Conservation (phyloP, 148 eudicot genomes). For the Dysphania ambrosioides region DNA sequence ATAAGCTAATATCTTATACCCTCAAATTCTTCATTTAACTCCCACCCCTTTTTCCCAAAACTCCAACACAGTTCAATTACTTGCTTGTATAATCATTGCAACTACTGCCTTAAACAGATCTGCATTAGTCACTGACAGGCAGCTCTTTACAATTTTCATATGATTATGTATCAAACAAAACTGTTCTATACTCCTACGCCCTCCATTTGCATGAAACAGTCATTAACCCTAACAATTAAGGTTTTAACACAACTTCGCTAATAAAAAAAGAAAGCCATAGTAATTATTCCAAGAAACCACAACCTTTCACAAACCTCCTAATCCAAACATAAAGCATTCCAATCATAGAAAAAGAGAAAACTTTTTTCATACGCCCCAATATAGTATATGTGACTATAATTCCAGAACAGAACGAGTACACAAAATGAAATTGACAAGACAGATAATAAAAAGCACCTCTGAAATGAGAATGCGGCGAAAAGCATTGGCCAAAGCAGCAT, state of each 20-base stretch:
- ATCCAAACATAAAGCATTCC: background rate
- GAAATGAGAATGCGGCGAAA: constrained; percentile 84
- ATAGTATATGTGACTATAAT: background rate
- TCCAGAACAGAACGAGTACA: background rate
- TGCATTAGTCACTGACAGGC: background rate
- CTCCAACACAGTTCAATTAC: too few species aligned
- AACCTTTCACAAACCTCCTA: too few species aligned
- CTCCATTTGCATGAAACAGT: background rate
- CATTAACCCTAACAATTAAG: too few species aligned
- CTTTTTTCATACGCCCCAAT: background rate
- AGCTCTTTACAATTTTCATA: background rate
- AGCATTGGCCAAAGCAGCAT: constrained; percentile 86
- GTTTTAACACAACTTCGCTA: background rate
- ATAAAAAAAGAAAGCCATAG: too few species aligned
- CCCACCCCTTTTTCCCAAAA: background rate
- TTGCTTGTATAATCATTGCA: background rate
- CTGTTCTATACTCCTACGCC: background rate
- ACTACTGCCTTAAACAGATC: background rate
- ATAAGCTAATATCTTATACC: too few species aligned
- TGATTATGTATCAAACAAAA: background rate
- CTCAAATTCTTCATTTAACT: background rate
- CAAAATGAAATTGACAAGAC: background rate
- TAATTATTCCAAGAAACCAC: too few species aligned
- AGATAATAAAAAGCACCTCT: constrained; percentile 45
- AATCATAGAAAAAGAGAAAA: background rate